These are phyloP conservation scores for Remersonia thermophila DNA, from an alignment of 2,329 filamentous ascomycete species.

Conservation along the genomic window DNA sequence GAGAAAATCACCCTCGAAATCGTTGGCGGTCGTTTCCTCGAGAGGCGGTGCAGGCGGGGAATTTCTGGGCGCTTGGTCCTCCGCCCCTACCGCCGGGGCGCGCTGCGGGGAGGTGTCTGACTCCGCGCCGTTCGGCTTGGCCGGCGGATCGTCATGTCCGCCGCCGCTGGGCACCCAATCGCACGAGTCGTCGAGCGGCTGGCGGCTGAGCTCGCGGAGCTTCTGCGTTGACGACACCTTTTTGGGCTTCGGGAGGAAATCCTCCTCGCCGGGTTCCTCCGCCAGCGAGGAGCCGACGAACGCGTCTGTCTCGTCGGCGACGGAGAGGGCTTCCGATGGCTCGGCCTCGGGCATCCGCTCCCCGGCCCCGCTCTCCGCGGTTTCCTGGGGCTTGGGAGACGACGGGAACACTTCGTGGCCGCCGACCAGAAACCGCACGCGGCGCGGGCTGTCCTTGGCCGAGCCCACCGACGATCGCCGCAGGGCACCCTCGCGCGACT, in stretches of 20 bases:
- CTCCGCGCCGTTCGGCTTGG: constrained; percentile 11
- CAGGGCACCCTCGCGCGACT: constrained; percentile 40
- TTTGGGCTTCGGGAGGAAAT: constrained; percentile 23
- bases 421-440: constrained; percentile 50
- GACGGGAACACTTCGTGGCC: constrained; percentile 45
- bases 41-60: no score
- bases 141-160: constrained; percentile 9
- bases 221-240: constrained; percentile 27
- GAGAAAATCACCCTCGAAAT: constrained; percentile 17
- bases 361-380: no score
- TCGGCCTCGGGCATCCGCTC: no score
- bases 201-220: constrained; percentile 25
- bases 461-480: constrained; percentile 42
- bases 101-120: background rate
- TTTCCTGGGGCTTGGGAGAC: background rate
- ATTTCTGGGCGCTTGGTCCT: no score
- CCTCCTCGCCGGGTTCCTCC: constrained; percentile 22
- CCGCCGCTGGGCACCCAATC: constrained; percentile 24
- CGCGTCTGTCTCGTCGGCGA: no score
- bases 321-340: no score
- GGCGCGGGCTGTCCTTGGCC: constrained; percentile 41
- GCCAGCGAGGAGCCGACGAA: constrained; percentile 17
- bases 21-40: constrained; percentile 6
- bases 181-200: constrained; percentile 10
- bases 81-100: no score